phyloP scores from a whole-genome alignment of 345 rosid genomes.

The Passiflora organensis region DNA sequence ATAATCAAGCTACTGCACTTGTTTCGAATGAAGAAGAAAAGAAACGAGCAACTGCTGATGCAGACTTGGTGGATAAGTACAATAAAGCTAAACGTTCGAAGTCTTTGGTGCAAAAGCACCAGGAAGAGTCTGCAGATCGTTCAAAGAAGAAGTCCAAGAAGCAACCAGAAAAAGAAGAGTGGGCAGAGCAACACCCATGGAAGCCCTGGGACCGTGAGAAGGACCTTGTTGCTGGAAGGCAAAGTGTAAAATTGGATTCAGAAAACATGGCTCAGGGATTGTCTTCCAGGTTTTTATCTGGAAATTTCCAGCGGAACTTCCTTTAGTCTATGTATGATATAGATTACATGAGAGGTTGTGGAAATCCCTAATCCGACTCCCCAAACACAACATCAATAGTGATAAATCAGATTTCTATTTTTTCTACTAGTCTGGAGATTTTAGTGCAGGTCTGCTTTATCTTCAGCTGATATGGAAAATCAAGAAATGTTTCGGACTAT shows the following conservation, averaged over 20 bases:
- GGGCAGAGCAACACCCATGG: constrained; percentile 91
- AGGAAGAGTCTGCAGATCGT: constrained; percentile 42
- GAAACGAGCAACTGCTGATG: constrained; percentile 45
- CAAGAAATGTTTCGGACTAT: too few species aligned
- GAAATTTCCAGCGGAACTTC: constrained; percentile 50
- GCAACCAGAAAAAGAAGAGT: constrained; percentile 60
- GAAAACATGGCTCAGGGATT: constrained; percentile 66
- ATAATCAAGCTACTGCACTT: constrained; percentile 69
- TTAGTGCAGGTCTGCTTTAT: too few species aligned
- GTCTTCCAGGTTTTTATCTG: constrained; percentile 77
- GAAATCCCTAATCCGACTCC: too few species aligned
- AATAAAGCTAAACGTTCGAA: constrained; percentile 76
- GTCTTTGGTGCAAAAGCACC: constrained; percentile 75
- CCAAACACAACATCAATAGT: too few species aligned
- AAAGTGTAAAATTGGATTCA: constrained; percentile 55
- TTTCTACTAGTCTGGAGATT: too few species aligned
- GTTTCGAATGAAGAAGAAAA: constrained; percentile 66
- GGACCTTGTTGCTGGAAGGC: constrained; percentile 74
- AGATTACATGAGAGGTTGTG: neutral
- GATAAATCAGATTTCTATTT: too few species aligned
- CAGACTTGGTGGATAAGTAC: constrained; percentile 82
- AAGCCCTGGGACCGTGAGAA: constrained; percentile 97
- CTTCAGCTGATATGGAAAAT: too few species aligned
- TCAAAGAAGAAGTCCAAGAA: constrained; percentile 57
- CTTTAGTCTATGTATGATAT: constrained; percentile 4